Percentiles rank a stretch among this genome's conserved stretches.
These are phyloP conservation scores for Isatis tinctoria DNA, from an alignment of 345 rosid genomes.

Conservation along the genomic window DNA sequence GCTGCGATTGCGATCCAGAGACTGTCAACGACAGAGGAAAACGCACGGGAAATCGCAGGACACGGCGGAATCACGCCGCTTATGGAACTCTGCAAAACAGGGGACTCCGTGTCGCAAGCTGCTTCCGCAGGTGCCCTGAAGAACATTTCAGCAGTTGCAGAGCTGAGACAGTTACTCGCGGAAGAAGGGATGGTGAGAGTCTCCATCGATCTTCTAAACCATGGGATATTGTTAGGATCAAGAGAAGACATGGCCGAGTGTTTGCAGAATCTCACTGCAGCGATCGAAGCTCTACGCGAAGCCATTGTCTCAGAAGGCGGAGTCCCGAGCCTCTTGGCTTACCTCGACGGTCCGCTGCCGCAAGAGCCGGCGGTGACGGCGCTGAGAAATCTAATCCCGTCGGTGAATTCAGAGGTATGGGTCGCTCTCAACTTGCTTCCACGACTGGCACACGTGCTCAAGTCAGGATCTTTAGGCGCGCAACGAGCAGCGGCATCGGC, in stretches of 20 bases:
- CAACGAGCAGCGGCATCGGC: slow-evolving; percentile 88
- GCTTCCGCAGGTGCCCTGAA: slow-evolving; percentile 83
- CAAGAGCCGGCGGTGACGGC: slow-evolving; percentile 86
- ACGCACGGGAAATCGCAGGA: slow-evolving; percentile 73
- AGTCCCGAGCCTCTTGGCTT: slow-evolving; percentile 56
- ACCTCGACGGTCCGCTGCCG: slow-evolving; percentile 76
- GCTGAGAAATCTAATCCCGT: slow-evolving; percentile 62
- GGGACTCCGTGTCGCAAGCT: slow-evolving; percentile 78
- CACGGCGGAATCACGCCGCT: slow-evolving; percentile 78
- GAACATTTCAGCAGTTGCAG: slow-evolving; percentile 72
- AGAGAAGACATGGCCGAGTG: slow-evolving; percentile 89
- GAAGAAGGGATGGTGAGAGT: slow-evolving; percentile 77
- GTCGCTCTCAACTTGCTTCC: slow-evolving; percentile 53
- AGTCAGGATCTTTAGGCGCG: slow-evolving; percentile 73
- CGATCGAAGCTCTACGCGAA: slow-evolving; percentile 59
- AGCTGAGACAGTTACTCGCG: slow-evolving; percentile 59
- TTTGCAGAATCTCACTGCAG: slow-evolving; percentile 89
- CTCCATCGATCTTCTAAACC: slow-evolving; percentile 59
- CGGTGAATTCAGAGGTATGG: slow-evolving; percentile 50
- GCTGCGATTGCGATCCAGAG: slow-evolving; percentile 78
- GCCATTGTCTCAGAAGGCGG: slow-evolving; percentile 73
- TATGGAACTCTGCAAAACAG: slow-evolving; percentile 59
- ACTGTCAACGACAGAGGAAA: slow-evolving; percentile 67
- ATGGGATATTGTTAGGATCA: slow-evolving; percentile 70
- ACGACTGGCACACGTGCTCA: slow-evolving; percentile 66